Evolutionary conservation across 108 stramenopile species (phyloP), one percentile per base, ranked within the genome.

Genomic region (Discostella stelligeroides): DNA sequence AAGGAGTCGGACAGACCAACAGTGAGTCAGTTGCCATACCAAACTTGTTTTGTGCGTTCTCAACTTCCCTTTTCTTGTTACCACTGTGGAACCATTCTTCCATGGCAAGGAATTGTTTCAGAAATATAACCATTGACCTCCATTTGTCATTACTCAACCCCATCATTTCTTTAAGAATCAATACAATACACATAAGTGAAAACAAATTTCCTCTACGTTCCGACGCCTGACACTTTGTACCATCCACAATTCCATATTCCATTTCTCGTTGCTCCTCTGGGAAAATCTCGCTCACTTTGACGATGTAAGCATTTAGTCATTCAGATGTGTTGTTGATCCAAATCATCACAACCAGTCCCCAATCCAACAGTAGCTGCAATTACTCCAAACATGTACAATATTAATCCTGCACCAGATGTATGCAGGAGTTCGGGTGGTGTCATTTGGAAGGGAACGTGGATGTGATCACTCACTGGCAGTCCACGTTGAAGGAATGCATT

Each of bases 121-220:
- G n/a, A n/a, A 28, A 24, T 53, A 2, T 15, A 2, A 49, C 24
- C 4, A 20, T 23, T 18, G 2, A 49, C 5, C 5, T 18, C 48
- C 7, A 23, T 49, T 49, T 49, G 48, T 49, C 20, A 10, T 20
- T 49, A 23, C 21, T 18, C 18, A 17, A 23, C 28, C 9, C 54
- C n/a, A n/a, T n/a, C n/a, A n/a, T n/a, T n/a, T n/a, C n/a, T n/a
- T n/a, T n/a, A n/a, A n/a, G n/a, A n/a, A n/a, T n/a, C n/a, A n/a
- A n/a, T n/a, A 27, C 54, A 10, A 29, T 24, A 29, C 54, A 55
- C 23, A 55, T 15, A 7, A 55, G 28, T 27, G 15, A 13, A 28
- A 55, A 55, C 28, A 55, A 55, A 27, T 55, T 55, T 29, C 54
- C 54, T 27, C 15, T 55, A 15, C 54, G 24, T 29, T 55, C 28